Evolutionary conservation across 371 early-diverging fungal species (phyloP).

Genomic region (Mortierella sp.): DNA sequence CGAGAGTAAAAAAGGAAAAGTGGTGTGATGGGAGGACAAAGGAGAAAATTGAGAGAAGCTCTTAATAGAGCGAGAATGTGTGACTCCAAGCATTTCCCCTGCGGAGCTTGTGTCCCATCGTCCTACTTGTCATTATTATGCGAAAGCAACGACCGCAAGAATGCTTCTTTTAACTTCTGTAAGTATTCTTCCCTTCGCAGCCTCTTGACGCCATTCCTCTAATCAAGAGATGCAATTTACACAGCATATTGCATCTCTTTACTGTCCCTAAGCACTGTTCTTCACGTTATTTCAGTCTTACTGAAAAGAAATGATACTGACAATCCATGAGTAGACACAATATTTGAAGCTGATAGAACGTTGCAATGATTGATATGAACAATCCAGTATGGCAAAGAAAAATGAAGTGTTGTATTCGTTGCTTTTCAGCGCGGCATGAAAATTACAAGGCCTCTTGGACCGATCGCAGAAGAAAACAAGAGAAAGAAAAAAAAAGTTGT

Average conservation of each 20-base stretch:
- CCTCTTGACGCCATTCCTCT: not conserved
- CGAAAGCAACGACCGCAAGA: not conserved
- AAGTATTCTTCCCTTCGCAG: no score
- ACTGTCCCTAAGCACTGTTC: not conserved
- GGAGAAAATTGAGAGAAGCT: not conserved
- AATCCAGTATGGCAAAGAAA: not conserved
- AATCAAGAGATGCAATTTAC: no score
- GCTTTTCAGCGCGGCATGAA: slow-evolving; percentile 8
- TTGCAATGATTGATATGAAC: not conserved
- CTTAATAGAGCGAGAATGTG: not conserved
- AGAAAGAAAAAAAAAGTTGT: not conserved
- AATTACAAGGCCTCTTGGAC: slow-evolving; percentile 7
- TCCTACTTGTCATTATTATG: not conserved
- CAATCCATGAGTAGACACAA: no score
- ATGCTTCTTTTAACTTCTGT: no score
- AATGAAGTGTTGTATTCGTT: slow-evolving; percentile 2
- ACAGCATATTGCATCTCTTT: not conserved
- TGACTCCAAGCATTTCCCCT: not conserved
- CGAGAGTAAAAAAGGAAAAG: not conserved
- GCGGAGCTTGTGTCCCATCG: not conserved
- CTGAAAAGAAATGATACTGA: no score
- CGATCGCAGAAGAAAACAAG: not conserved
- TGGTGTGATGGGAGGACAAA: not conserved
- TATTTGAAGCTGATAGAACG: no score
- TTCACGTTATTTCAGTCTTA: not conserved